Percentiles rank a stretch among this genome's conserved stretches.
Conservation (phyloP, 192 early-diverging fungal species). For the Mortierella alpina region DNA sequence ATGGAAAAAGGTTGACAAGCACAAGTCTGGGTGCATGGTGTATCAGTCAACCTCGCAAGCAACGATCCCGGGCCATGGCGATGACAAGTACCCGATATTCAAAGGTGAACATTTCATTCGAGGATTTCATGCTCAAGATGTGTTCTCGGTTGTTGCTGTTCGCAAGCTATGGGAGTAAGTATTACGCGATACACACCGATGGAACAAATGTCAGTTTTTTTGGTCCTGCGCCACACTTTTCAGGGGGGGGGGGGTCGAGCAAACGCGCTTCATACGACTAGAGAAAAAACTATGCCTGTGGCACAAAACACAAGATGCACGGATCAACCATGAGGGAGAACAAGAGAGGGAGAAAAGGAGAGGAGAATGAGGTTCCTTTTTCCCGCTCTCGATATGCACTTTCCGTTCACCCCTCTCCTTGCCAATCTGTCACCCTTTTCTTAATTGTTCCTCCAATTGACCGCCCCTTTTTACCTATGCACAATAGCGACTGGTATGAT, state of each 20-base stretch:
- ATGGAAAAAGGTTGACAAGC: constrained; percentile 66
- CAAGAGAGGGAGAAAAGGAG: background rate
- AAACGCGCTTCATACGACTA: too few relatives aligned
- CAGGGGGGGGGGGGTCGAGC: too few relatives aligned
- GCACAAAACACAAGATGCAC: background rate
- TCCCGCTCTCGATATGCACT: background rate
- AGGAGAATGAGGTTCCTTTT: background rate
- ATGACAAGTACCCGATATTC: constrained; percentile 61
- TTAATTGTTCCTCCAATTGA: background rate
- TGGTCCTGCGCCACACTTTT: background rate
- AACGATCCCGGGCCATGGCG: constrained; percentile 44
- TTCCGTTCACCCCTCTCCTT: background rate
- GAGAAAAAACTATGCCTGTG: too few relatives aligned
- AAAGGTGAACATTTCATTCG: constrained; percentile 63
- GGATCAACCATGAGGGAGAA: background rate
- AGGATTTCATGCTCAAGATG: constrained; percentile 60
- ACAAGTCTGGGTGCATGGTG: constrained; percentile 63
- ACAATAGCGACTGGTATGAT: constrained; percentile 50
- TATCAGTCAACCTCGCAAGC: constrained; percentile 46
- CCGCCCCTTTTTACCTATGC: background rate
- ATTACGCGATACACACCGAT: background rate
- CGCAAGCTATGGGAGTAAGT: constrained; percentile 67
- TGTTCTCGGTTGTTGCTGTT: constrained; percentile 61
- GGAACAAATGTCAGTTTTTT: background rate
- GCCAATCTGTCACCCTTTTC: constrained; percentile 5